Percentiles rank a stretch among this genome's conserved stretches.
These are phyloP conservation scores for Yarrowia sp. DNA, from an alignment of 805 yeast genomes.

Conservation along the genomic window DNA sequence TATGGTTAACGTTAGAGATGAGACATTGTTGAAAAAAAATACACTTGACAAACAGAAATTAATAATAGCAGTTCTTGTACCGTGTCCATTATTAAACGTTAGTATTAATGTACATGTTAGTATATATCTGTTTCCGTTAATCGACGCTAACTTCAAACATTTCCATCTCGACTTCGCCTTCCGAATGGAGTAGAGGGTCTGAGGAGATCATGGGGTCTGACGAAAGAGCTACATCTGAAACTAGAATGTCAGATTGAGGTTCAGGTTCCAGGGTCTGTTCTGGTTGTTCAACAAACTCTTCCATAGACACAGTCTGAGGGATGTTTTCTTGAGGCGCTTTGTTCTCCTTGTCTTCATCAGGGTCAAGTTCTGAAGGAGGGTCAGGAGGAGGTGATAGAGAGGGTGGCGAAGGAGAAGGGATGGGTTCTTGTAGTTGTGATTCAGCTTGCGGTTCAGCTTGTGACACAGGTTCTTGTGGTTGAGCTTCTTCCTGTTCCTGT, in stretches of 20 bases:
- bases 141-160: constrained; percentile 15
- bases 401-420: too few relatives aligned
- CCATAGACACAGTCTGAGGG: background rate
- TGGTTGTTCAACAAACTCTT: background rate
- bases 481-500: too few relatives aligned
- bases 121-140: background rate
- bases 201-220: constrained; percentile 15
- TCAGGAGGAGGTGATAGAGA: background rate
- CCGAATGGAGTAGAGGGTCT: background rate
- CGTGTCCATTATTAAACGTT: background rate
- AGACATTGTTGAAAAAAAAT: too few relatives aligned
- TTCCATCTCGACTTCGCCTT: background rate
- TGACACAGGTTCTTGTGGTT: too few relatives aligned
- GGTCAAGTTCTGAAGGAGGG: constrained; percentile 11
- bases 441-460: background rate
- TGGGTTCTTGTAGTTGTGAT: background rate
- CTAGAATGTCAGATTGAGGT: background rate
- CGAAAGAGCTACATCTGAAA: background rate
- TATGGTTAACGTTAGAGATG: too few relatives aligned
- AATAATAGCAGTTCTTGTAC: too few relatives aligned
- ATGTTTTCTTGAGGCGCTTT: background rate
- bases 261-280: too few relatives aligned
- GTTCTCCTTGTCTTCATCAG: constrained; percentile 26
- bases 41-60: too few relatives aligned
- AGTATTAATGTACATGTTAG: constrained; percentile 20